These are phyloP conservation scores for Crithidia thermophila DNA, from an alignment of 208 protist genomes.

Conservation along the genomic window DNA sequence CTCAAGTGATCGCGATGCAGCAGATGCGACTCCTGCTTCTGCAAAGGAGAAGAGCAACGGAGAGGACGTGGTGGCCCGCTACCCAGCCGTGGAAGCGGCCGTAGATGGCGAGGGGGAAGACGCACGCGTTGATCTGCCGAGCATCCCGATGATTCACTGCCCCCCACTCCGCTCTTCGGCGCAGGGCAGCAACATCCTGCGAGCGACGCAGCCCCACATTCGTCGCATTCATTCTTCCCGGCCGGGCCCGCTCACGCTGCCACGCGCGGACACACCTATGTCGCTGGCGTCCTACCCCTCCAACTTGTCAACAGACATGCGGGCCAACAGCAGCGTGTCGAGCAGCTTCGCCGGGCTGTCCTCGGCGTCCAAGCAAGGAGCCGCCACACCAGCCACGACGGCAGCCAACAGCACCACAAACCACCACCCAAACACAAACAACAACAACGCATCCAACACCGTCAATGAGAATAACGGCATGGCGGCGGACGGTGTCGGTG, in stretches of 20 bases:
- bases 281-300: constrained; percentile 7
- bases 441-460: no score
- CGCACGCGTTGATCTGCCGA: not conserved
- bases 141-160: not conserved
- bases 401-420: no score
- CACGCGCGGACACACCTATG: constrained; percentile 1
- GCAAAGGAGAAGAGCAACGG: not conserved
- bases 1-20: no score
- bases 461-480: no score
- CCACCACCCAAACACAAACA: no score
- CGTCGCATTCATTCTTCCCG: not conserved
- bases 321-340: constrained; percentile 18
- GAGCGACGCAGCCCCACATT: constrained; percentile 8
- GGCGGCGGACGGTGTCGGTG: not conserved
- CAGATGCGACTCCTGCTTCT: no score
- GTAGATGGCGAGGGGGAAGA: not conserved
- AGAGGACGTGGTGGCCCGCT: no score
- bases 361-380: not conserved
- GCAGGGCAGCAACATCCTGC: not conserved
- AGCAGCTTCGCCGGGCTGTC: constrained; percentile 17
- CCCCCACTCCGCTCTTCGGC: not conserved
- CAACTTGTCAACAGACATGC: constrained; percentile 2
- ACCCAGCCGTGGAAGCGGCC: not conserved
- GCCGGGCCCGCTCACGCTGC: not conserved
- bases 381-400: not conserved